phyloP scores from a whole-genome alignment of 495 filamentous ascomycete species.

The Amphirosellinia nigrospora region DNA sequence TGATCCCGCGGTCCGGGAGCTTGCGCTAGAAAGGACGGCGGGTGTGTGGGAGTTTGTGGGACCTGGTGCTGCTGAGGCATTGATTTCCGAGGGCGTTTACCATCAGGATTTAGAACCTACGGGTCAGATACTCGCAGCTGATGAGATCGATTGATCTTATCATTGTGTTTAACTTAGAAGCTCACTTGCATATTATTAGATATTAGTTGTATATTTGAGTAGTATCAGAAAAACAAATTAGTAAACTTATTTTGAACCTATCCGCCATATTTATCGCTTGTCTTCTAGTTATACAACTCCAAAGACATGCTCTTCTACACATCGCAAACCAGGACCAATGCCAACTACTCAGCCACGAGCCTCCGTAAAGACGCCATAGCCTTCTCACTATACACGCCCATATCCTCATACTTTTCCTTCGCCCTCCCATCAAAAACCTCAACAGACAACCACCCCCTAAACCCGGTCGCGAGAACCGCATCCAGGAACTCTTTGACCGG shows the following conservation, averaged over 20 bases:
- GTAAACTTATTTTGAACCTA: too few species aligned
- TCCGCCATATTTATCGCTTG: too few species aligned
- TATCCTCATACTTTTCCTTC: slow-evolving; percentile 59
- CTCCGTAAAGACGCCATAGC: slow-evolving; percentile 63
- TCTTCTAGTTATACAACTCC: not conserved
- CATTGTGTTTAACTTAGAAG: not conserved
- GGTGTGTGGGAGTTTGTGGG: slow-evolving; percentile 30
- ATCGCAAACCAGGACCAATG: too few species aligned
- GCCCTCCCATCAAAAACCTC: slow-evolving; percentile 77
- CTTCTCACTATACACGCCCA: slow-evolving; percentile 62
- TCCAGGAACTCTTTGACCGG: slow-evolving; percentile 68
- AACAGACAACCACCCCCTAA: slow-evolving; percentile 73
- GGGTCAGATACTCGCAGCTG: not conserved
- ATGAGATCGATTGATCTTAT: not conserved
- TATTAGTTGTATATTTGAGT: too few species aligned
- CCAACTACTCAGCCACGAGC: slow-evolving; percentile 47
- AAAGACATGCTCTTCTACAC: not conserved
- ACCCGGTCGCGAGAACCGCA: slow-evolving; percentile 74
- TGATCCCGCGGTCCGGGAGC: slow-evolving; percentile 34
- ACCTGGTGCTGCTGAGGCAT: slow-evolving; percentile 22
- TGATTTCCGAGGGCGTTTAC: slow-evolving; percentile 24
- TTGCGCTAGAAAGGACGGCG: slow-evolving; percentile 58
- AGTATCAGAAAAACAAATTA: too few species aligned
- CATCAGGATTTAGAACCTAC: slow-evolving; percentile 46
- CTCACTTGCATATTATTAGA: too few species aligned